Evolutionary conservation across 768 basidiomycete genomes (phyloP).

Genomic region (Leucocoprinus birnbaumii): DNA sequence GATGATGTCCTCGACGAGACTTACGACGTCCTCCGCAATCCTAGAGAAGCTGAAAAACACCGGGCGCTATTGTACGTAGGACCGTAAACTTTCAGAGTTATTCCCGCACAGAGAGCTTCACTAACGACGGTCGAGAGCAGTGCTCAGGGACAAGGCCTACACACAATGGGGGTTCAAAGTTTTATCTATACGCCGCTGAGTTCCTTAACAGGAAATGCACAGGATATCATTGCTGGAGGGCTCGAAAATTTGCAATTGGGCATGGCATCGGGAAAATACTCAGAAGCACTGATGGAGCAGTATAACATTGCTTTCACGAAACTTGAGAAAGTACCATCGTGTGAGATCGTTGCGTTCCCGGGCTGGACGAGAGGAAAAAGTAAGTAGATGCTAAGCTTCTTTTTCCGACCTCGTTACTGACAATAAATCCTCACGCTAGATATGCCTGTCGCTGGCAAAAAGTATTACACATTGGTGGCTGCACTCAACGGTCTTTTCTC

Average conservation of each 20-base stretch:
- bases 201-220: not conserved
- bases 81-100: not conserved
- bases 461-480: not conserved
- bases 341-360: not conserved
- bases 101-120: not conserved
- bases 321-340: not conserved
- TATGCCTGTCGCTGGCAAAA: not conserved
- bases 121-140: not conserved
- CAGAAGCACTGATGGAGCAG: not conserved
- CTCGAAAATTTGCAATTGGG: not conserved
- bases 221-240: not conserved
- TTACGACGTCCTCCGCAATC: not conserved
- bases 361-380: not conserved
- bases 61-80: not conserved
- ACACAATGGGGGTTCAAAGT: not conserved
- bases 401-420: no score
- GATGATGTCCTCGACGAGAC: not conserved
- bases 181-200: not conserved
- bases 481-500: not conserved
- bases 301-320: not conserved
- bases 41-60: not conserved
- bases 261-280: not conserved
- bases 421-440: no score
- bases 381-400: not conserved
- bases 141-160: not conserved